Base-by-base conservation (phyloP, 1,284 basidiomycete species). In the Pseudozyma pruni region DNA sequence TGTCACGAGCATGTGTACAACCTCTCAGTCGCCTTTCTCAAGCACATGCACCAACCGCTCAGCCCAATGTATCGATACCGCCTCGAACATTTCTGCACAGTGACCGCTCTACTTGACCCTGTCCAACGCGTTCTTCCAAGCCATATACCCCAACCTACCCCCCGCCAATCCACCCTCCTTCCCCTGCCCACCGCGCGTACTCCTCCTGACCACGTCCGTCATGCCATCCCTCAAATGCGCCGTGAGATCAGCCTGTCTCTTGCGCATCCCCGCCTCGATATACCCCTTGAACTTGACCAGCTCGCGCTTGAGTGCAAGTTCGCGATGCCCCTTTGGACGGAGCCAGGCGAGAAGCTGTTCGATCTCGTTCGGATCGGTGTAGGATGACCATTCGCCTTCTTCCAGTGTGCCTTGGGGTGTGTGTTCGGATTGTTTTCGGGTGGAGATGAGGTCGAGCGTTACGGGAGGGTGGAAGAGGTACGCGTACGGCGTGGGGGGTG, bases 251-350 rank as follows among this genome's bases (percentile, higher is more conserved):
- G 52, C 45, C 16, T 57, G 70, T 23, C 74, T 51, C 34, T 66
- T 74, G 32, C 57, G 55, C 83, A 95, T 89, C 9, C 94, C 93
- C 19, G 88, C 89, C 31, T 89, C 88, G 61, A 98, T 89, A 79
- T 94, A 92, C 37, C 86, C 85, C 87, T 89, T 90, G 92, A 94
- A 96, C 81, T 90, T 91, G 23, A 86, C 87, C 67, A 98, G 84
- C 2, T 87, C 84, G 56, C 89, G 90, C 83, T 92, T 91, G 50
- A 98, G 86, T 31, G 90, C 89, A 38, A 90, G 84, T 83, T 98
- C 95, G 44, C 94, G 89, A 46, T 90, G 87, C 8, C 95, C 96
- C 83, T 93, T 93, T 20, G 89, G 86, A 79, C 97, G 94, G 19
- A 98, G 86, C 94, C 94, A 98, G 3, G 88, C 87, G 43, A 92